Evolutionary conservation across 164 flowering plant species (phyloP).

Genomic region (Cinnamomum chago): DNA sequence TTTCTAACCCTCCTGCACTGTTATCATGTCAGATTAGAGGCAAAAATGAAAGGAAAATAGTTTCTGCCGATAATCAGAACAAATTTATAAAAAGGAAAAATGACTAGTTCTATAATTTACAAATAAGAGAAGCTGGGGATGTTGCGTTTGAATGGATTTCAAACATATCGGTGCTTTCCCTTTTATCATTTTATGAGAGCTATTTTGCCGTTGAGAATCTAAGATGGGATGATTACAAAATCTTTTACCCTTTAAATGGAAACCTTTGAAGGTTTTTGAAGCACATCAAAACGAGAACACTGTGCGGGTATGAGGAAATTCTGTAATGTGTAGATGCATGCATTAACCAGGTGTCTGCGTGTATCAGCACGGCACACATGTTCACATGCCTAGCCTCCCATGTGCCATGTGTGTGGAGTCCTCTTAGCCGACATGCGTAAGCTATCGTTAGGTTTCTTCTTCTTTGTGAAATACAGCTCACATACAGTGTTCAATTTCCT

Average conservation of each 20-base stretch:
- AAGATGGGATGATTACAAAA: background rate
- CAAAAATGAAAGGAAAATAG: background rate
- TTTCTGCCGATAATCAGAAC: background rate
- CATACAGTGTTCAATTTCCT: no score
- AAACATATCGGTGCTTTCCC: background rate
- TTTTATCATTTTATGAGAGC: background rate
- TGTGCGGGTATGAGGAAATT: no score
- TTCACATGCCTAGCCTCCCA: no score
- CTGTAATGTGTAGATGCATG: no score
- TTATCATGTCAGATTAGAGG: background rate
- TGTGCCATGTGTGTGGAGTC: no score
- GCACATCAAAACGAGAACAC: no score
- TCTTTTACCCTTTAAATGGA: background rate
- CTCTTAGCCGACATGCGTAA: no score
- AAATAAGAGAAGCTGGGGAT: background rate
- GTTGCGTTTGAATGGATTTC: background rate
- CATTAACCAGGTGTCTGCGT: no score
- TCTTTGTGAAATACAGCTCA: no score
- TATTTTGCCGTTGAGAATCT: background rate
- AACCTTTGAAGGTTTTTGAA: background rate
- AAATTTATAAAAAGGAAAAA: no score
- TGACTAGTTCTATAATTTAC: background rate
- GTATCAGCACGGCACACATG: no score
- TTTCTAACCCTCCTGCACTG: conserved; percentile 27
- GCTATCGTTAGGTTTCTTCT: no score